These are phyloP conservation scores for Talaromyces sp. DNA, from an alignment of 2,329 filamentous ascomycete genomes.

Conservation along the genomic window DNA sequence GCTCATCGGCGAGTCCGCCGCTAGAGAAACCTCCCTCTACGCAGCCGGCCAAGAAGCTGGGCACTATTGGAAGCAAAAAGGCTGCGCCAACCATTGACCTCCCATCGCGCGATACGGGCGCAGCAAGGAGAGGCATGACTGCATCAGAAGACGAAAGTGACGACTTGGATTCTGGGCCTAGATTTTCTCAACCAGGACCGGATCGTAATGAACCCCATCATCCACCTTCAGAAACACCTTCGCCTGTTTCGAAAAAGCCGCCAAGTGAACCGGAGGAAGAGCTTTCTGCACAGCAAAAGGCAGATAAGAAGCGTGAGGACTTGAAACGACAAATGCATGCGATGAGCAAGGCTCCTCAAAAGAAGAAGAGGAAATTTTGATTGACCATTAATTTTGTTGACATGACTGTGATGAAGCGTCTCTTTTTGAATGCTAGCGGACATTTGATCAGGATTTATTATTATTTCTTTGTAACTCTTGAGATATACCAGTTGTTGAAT, in stretches of 20 bases:
- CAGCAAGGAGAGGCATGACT: not conserved
- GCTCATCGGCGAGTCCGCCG: not conserved
- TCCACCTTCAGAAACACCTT: constrained; percentile 14
- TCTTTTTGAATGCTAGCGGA: not conserved
- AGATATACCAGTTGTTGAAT: not conserved
- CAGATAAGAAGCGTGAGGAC: constrained; percentile 51
- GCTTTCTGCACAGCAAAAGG: constrained; percentile 48
- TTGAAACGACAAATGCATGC: constrained; percentile 49
- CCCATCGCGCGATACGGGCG: not conserved
- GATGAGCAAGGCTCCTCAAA: constrained; percentile 48
- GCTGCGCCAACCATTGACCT: constrained; percentile 12
- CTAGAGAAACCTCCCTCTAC: not conserved
- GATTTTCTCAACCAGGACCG: constrained; percentile 12
- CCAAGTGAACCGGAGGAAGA: constrained; percentile 13
- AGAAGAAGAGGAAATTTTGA: constrained; percentile 56
- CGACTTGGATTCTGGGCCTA: constrained; percentile 8
- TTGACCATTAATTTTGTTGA: not conserved
- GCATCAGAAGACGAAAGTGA: constrained; percentile 10
- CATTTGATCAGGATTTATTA: not conserved
- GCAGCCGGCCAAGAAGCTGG: constrained; percentile 17
- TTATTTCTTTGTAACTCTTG: not conserved
- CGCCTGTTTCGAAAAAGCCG: constrained; percentile 11
- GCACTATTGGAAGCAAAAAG: constrained; percentile 26
- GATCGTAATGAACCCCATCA: constrained; percentile 12
- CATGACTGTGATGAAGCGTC: not conserved